These are phyloP conservation scores for Aspergillus ellipticus DNA, from an alignment of 495 filamentous ascomycete genomes.

Conservation along the genomic window DNA sequence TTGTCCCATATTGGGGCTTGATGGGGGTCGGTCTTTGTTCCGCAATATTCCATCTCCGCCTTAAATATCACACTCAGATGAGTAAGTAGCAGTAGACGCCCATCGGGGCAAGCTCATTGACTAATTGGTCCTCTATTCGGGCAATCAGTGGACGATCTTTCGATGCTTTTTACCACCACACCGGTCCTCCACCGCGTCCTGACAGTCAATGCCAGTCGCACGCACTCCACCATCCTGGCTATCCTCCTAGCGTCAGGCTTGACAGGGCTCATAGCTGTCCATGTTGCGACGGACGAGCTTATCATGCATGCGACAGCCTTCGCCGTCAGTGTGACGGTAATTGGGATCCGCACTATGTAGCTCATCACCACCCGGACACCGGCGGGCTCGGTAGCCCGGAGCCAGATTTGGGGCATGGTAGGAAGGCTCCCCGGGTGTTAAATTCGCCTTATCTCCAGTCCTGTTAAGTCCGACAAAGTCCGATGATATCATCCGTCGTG, in stretches of 20 bases:
- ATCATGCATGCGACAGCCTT: constrained; percentile 18
- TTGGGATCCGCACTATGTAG: constrained; percentile 33
- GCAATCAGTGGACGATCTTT: constrained; percentile 40
- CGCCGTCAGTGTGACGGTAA: constrained; percentile 14
- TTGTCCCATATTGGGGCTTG: constrained; percentile 47
- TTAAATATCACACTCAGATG: constrained; percentile 55
- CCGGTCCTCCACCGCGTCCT: constrained; percentile 50
- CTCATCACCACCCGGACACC: constrained; percentile 18
- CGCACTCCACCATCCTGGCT: constrained; percentile 23
- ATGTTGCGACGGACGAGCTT: constrained; percentile 41
- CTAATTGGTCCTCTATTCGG: neutral
- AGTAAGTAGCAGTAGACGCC: constrained; percentile 20
- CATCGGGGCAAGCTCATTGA: neutral
- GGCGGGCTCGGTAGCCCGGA: constrained; percentile 6
- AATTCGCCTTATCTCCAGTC: too few species aligned
- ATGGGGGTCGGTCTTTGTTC: constrained; percentile 56
- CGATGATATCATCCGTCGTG: too few species aligned
- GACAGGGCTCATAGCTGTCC: constrained; percentile 37
- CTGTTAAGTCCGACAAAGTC: too few species aligned
- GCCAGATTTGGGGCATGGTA: constrained; percentile 14
- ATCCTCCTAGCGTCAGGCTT: constrained; percentile 28
- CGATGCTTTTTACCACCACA: constrained; percentile 54
- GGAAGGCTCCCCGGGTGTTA: too few species aligned
- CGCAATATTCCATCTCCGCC: constrained; percentile 46
- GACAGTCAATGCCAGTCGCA: constrained; percentile 34